Evolutionary conservation across 306 rosid genomes (phyloP), one percentile per base, ranked within the genome.

Genomic region (Lotus japonicus): DNA sequence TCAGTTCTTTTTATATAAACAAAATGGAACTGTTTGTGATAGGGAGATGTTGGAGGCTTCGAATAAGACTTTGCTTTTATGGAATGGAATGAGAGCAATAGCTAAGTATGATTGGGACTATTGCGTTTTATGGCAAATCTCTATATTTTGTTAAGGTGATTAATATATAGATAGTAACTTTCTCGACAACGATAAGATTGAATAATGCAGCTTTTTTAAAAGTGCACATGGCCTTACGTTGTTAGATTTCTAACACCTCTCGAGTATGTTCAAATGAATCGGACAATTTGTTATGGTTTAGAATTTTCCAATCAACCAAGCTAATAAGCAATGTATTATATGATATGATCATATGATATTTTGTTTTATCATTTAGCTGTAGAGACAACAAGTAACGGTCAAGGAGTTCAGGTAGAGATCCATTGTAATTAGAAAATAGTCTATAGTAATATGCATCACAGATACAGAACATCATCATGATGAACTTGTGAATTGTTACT

Each of bases 31-130:
- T 21, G 46, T 74, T 53, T 57, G 41, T 64, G 72, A 49, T 49
- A 17, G 43, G 49, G 76, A 66, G 15, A 53, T 58, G 50, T 31
- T 15, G 45, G 75, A 71, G 48, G 59, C 66, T 43, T 63, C 64
- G 33, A 64, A 67, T 71, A 56, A 26, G 55, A 53, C n/a, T 18
- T 35, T 39, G 36, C 62, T 59, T 68, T 70, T 54, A 46, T 10
- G 45, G 46, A 73, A 70, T 68, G 61, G 42, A 36, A 66, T 68
- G 35, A 49, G 45, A 64, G 60, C 70, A 68, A 14, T 41, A 46
- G 74, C 69, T 71, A 70, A 72, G 60, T 49, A 64, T 75, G 78
- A 79, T 46, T 51, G 51, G 43, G 85, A 74, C 81, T 17, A 35
- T 35, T 14, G 46, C 23, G 55, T 77, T 64, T 57, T 51, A 46